Conservation (phyloP, 805 yeast species). For the Pichia occidentalis region DNA sequence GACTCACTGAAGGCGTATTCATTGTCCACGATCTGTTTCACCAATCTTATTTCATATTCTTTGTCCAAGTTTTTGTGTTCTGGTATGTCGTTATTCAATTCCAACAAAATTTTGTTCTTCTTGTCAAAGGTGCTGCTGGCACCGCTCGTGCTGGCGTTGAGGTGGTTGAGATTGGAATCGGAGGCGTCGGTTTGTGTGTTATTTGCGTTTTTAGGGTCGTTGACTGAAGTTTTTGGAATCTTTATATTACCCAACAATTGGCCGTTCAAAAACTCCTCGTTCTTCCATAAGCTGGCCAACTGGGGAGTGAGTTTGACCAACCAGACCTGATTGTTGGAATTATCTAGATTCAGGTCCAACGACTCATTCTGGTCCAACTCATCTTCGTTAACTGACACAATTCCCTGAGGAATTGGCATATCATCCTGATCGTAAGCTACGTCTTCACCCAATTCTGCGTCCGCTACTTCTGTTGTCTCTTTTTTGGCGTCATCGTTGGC, state of each 20-base stretch:
- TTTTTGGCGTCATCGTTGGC: neutral
- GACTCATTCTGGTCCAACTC: constrained; percentile 49
- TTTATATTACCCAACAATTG: constrained; percentile 75
- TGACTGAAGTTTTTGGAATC: constrained; percentile 41
- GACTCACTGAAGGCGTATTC: constrained; percentile 86
- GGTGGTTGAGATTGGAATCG: constrained; percentile 10
- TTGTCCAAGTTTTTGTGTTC: constrained; percentile 61
- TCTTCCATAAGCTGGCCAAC: constrained; percentile 74
- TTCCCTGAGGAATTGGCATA: constrained; percentile 30
- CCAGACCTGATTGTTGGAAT: constrained; percentile 76
- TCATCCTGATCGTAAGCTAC: constrained; percentile 28
- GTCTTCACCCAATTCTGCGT: constrained; percentile 15
- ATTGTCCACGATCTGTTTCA: constrained; percentile 75
- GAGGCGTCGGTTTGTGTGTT: neutral
- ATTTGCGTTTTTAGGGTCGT: neutral
- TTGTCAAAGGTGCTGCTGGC: no score
- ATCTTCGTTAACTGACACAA: constrained; percentile 30
- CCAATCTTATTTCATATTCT: constrained; percentile 72
- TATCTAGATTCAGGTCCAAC: constrained; percentile 64
- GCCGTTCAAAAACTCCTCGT: constrained; percentile 56
- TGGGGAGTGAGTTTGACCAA: constrained; percentile 85
- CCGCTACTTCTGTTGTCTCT: constrained; percentile 1
- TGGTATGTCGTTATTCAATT: constrained; percentile 44
- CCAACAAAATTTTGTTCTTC: constrained; percentile 43
- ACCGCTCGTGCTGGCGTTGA: constrained; percentile 17